These are phyloP conservation scores for Saccharomyces hybrid DNA, from an alignment of 1,139 yeast genomes.

Conservation along the genomic window DNA sequence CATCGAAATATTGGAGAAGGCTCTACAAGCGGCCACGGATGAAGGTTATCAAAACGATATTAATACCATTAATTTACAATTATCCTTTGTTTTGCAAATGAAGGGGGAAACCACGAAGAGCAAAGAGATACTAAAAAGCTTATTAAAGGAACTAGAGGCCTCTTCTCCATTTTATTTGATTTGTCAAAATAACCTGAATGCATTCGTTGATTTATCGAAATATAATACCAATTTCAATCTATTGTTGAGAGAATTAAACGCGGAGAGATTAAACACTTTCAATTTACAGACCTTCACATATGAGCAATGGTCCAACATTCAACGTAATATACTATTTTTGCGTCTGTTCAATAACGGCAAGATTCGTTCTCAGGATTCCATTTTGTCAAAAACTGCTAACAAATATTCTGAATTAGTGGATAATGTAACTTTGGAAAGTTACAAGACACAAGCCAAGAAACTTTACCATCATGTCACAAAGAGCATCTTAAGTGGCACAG, in stretches of 20 bases:
- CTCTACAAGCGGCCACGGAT: slow-evolving; percentile 35
- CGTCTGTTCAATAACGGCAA: slow-evolving; percentile 22
- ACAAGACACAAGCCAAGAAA: slow-evolving; percentile 27
- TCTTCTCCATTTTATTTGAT: slow-evolving; percentile 27
- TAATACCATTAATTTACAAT: slow-evolving; percentile 46
- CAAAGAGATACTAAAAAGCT: slow-evolving; percentile 33
- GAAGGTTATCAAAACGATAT: slow-evolving; percentile 34
- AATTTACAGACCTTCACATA: slow-evolving; percentile 20
- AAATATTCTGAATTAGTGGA: slow-evolving; percentile 23
- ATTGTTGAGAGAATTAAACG: slow-evolving; percentile 30
- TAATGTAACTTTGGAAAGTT: slow-evolving; percentile 24
- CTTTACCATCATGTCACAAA: slow-evolving; percentile 17
- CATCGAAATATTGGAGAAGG: slow-evolving; percentile 42
- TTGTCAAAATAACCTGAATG: slow-evolving; percentile 29
- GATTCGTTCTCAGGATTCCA: slow-evolving; percentile 11
- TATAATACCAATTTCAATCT: slow-evolving; percentile 26
- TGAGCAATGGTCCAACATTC: slow-evolving; percentile 23
- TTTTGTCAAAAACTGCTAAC: slow-evolving; percentile 19
- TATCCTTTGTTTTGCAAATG: slow-evolving; percentile 54
- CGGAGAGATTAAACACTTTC: slow-evolving; percentile 19
- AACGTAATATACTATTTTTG: slow-evolving; percentile 19
- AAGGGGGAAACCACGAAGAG: slow-evolving; percentile 42
- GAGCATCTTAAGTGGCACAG: slow-evolving; percentile 16
- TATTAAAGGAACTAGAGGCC: slow-evolving; percentile 23
- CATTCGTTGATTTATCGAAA: slow-evolving; percentile 24